Conservation (phyloP, 805 yeast species). For the Limtongozyma cylindracea region DNA sequence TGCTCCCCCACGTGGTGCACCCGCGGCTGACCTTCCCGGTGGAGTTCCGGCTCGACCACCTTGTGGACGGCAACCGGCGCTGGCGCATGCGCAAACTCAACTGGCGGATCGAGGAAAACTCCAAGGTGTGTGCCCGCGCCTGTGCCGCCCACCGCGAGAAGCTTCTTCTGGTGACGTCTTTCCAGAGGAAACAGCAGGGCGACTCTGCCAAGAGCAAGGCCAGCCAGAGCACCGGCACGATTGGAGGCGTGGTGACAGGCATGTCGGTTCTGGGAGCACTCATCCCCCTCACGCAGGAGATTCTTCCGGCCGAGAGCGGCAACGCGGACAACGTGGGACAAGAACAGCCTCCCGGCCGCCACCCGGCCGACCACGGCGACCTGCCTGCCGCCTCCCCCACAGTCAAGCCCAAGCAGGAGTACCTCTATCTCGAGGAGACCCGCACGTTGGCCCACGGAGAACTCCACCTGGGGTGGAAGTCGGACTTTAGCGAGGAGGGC, state of each 20-base stretch:
- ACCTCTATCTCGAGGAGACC: conserved; percentile 41
- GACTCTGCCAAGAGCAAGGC: conserved; percentile 1
- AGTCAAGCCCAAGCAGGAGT: conserved; percentile 1
- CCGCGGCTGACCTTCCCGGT: conserved; percentile 73
- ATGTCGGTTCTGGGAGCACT: conserved; percentile 2
- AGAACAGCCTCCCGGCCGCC: too few species aligned
- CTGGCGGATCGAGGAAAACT: conserved; percentile 76
- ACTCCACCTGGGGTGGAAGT: conserved; percentile 82
- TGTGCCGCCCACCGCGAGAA: conserved; percentile 34
- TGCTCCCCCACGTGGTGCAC: conserved; percentile 68
- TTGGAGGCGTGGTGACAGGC: conserved; percentile 3
- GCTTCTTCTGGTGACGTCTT: conserved; percentile 16
- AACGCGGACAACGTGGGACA: too few species aligned
- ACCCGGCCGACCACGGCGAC: conserved; percentile 2
- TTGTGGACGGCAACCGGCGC: conserved; percentile 26
- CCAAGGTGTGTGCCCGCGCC: conserved; percentile 29
- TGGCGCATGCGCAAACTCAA: conserved; percentile 84
- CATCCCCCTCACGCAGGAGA: conserved; percentile 2
- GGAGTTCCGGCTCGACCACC: conserved; percentile 60
- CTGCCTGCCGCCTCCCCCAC: too few species aligned
- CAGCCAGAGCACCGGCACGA: conserved; percentile 2
- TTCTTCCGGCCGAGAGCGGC: background rate
- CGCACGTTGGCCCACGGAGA: conserved; percentile 60
- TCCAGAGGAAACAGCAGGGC: conserved; percentile 4
- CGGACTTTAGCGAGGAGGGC: conserved; percentile 64